Evolutionary conservation across 192 early-diverging fungal genomes (phyloP), one percentile per base, ranked within the genome.

Genomic region (Tieghemiomyces parasiticus): DNA sequence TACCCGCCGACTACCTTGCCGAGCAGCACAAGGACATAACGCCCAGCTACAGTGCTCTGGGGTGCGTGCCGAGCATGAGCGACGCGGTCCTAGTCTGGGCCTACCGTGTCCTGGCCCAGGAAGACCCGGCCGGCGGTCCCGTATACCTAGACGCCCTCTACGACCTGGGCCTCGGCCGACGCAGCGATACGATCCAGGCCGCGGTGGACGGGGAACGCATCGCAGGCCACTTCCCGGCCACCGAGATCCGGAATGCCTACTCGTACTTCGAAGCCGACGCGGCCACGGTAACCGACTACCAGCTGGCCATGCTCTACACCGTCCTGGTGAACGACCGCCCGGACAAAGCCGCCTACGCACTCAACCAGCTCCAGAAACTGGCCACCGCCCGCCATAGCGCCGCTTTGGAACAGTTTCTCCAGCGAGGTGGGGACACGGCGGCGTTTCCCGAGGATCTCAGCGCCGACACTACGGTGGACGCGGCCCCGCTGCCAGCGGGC

Each of bases 231-330:
- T 52, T 25, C 8, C 16, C 50, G 0, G 50, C 50, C 30, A 52
- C 50, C 2, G 50, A 52, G 13, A 52, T 52, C 50, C 50, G 26
- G 8, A 52, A 52, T 30, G 50, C 50, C 50, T 52, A 52, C 8
- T 16, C 12, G 8, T 52, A 24, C 26, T 52, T 52, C 50, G 50
- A 28, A 25, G 50, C 50, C 50, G 50, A 52, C 26, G 6, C 50
- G 26, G 8, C 50, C 24, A 29, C 19, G 14, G 8, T 52, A 29
- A 25, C 50, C 2, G 50, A 52, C 30, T 52, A 52, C 26, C 22
- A 52, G 8, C 24, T 52, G 22, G 50, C 24, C 26, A 24, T 14
- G 2, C 30, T 25, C 13, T 52, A 52, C 50, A 14, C 13, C 13
- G 8, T 2, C 30, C 14, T 52, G 22, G 2, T 52, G 2, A 20